Base-by-base conservation (phyloP, 108 stramenopile genomes). In the Asterionellopsis glacialis region DNA sequence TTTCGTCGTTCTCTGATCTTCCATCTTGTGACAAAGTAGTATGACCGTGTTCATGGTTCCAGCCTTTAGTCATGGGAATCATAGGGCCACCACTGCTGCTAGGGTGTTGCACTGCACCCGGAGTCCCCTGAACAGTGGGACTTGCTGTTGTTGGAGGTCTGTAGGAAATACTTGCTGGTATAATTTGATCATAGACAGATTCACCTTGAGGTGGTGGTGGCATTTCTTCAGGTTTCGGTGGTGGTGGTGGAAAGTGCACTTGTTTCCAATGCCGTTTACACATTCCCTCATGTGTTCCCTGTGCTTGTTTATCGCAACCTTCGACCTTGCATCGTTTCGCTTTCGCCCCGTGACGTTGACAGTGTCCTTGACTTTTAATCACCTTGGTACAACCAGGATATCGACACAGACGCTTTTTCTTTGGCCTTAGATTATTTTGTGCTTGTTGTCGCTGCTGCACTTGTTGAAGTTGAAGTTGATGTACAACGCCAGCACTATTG, bases 241-340 rank as follows among this genome's bases (percentile, higher is more conserved):
- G 27, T 33, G 28, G 61, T 22, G 41, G 60, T 13, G 84, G 81
- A 41, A 61, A 76, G 48, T 77, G 56, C 7, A 61, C 41, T 11
- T 72, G 60, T 25, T 76, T 69, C 81, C 83, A 88, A 43, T 88
- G 87, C 0, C 83, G 75, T 49, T 84, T 88, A 56, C 87, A 84
- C 78, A 80, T 79, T 0, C 83, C 69, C 15, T 71, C 28, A 54
- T 67, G 59, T 7, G 60, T 54, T 9, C 52, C 52, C 52, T 88
- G 87, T 11, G 83, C 78, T 62, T 84, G 81, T 51, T 71, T 72
- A 9, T 72, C 68, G 64, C 87, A 88, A 0, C 78, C 69, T 19
- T 61, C 64, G 15, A 82, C 70, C 71, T 81, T 77, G 71, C 87
- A 88, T 51, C 81, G 82, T 48, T 88, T 88, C 16, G 81, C 70